These are phyloP conservation scores for Xylariaceae sp. DNA, from an alignment of 2,329 filamentous ascomycete genomes.

Conservation along the genomic window DNA sequence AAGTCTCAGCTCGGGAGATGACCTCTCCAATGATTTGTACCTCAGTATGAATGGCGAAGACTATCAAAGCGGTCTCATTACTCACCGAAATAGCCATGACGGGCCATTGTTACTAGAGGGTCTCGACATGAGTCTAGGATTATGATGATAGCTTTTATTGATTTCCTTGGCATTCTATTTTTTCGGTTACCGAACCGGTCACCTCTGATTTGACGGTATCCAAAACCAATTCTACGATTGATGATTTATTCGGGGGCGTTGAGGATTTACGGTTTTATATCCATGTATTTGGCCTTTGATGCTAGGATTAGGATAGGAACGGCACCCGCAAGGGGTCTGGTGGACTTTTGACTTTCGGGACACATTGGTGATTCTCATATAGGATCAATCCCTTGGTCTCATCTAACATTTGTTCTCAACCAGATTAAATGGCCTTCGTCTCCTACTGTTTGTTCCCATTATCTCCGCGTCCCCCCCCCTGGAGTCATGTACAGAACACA, in stretches of 20 bases:
- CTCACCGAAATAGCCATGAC: slow-evolving; percentile 33
- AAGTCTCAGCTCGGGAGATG: slow-evolving; percentile 63
- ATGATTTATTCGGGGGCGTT: not conserved
- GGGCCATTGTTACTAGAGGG: slow-evolving; percentile 36
- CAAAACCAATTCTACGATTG: slow-evolving; percentile 1
- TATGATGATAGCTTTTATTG: slow-evolving; percentile 27
- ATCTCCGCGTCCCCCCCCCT: not conserved
- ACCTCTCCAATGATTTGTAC: slow-evolving; percentile 55
- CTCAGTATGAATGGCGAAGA: slow-evolving; percentile 51
- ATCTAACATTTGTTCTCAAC: not conserved
- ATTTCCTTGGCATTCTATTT: not conserved
- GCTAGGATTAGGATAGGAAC: not conserved
- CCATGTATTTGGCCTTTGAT: too few species aligned
- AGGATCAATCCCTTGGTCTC: slow-evolving; percentile 3
- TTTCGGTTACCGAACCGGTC: not conserved
- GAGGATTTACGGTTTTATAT: slow-evolving; percentile 16
- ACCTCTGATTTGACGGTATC: not conserved
- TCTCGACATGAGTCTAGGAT: slow-evolving; percentile 34
- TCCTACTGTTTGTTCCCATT: not conserved
- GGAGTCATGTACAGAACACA: not conserved
- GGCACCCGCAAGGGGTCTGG: not conserved
- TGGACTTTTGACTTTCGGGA: not conserved
- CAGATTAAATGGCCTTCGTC: slow-evolving; percentile 1
- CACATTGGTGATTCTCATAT: slow-evolving; percentile 10
- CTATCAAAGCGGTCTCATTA: slow-evolving; percentile 40